Conservation (phyloP, 2,329 filamentous ascomycete genomes). For the Teratosphaeria pseudoeucalypti region DNA sequence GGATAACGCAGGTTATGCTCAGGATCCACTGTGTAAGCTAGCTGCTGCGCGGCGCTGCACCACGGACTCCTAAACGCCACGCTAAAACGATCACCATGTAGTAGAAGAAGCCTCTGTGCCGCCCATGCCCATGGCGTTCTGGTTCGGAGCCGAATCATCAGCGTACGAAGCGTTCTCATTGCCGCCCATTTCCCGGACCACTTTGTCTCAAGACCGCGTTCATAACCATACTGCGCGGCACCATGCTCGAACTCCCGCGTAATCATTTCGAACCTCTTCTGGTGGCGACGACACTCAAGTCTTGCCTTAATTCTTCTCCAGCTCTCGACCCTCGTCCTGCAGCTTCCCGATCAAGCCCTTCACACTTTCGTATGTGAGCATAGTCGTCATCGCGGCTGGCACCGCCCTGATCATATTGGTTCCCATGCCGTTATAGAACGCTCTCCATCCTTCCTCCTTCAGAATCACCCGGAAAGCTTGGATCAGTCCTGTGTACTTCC, state of each 20-base stretch:
- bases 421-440: slow-evolving; percentile 94
- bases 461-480: slow-evolving; percentile 78
- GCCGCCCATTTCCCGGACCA: too few relatives aligned
- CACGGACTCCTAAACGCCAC: slow-evolving; percentile 1
- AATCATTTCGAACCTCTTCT: not conserved
- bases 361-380: slow-evolving; percentile 88
- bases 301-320: slow-evolving; percentile 8
- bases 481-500: slow-evolving; percentile 65
- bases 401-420: slow-evolving; percentile 96
- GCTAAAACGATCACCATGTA: slow-evolving; percentile 1
- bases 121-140: not conserved
- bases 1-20: not conserved
- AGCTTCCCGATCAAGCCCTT: slow-evolving; percentile 43
- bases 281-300: not conserved
- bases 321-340: slow-evolving; percentile 41
- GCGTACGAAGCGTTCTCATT: not conserved
- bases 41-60: not conserved
- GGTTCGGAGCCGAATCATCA: not conserved
- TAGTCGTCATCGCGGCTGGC: slow-evolving; percentile 90
- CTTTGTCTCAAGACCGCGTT: too few relatives aligned
- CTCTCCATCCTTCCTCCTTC: slow-evolving; percentile 84
- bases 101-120: not conserved
- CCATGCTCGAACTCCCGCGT: not conserved
- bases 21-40: not conserved
- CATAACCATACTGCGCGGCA: too few relatives aligned